Percentiles rank a stretch among this genome's conserved stretches.
Conservation (phyloP, 805 yeast genomes). For the Starmerella lactis-condensi region DNA sequence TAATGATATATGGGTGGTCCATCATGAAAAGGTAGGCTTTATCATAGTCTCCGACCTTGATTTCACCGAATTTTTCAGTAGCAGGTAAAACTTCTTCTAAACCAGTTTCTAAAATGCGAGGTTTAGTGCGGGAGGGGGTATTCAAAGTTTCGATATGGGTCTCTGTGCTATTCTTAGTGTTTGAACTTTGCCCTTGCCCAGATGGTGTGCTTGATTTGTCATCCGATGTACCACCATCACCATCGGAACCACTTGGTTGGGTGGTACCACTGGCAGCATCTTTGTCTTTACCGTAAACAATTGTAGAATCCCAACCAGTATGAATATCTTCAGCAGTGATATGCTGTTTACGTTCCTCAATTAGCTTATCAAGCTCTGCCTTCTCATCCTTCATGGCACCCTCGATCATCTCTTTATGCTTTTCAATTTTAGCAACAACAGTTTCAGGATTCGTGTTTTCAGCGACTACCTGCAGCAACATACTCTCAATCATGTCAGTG, state of each 20-base stretch:
- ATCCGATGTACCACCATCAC: conserved; percentile 21
- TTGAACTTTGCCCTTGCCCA: background rate
- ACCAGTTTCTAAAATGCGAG: conserved; percentile 16
- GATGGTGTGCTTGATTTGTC: background rate
- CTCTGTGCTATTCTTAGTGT: conserved; percentile 13
- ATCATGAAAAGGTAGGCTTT: conserved; percentile 34
- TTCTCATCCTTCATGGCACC: conserved; percentile 47
- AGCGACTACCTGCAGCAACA: conserved; percentile 54
- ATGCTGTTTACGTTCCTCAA: conserved; percentile 50
- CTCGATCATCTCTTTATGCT: conserved; percentile 35
- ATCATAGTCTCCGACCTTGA: conserved; percentile 32
- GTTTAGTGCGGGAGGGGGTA: conserved; percentile 6
- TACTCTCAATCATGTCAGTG: conserved; percentile 82
- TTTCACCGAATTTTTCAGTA: conserved; percentile 45
- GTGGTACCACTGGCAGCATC: conserved; percentile 16
- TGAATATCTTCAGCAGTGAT: conserved; percentile 82
- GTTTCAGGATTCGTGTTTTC: conserved; percentile 28
- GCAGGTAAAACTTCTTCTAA: conserved; percentile 33
- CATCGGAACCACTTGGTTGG: conserved; percentile 5
- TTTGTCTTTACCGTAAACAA: conserved; percentile 40
- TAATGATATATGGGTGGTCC: conserved; percentile 46
- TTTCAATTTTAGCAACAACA: conserved; percentile 26
- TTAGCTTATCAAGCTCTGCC: conserved; percentile 45
- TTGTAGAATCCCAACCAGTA: conserved; percentile 78
- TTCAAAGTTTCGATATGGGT: conserved; percentile 24